Conservation (phyloP, 768 basidiomycete genomes). For the Mrakia frigida region DNA sequence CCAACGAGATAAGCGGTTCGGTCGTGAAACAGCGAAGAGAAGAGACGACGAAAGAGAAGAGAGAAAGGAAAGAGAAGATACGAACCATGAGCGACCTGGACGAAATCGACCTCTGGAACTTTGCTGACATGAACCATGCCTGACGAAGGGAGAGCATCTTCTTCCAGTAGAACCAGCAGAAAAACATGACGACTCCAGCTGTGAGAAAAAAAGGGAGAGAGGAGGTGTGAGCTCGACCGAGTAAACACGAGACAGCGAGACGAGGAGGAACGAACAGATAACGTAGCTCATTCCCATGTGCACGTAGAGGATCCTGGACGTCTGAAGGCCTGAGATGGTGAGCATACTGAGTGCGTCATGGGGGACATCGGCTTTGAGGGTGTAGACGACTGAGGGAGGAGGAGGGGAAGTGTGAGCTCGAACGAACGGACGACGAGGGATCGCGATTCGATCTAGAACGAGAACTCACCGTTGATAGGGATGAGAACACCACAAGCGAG, state of each 20-base stretch:
- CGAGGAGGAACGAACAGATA: slow-evolving; percentile 45
- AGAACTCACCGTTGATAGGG: slow-evolving; percentile 60
- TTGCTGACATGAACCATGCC: slow-evolving; percentile 64
- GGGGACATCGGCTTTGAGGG: slow-evolving; percentile 52
- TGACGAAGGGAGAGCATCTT: slow-evolving; percentile 71
- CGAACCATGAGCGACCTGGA: slow-evolving; percentile 74
- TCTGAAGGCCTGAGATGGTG: slow-evolving; percentile 72
- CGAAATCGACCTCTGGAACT: slow-evolving; percentile 81
- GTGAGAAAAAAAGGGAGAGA: slow-evolving; percentile 35
- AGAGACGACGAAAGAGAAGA: background rate
- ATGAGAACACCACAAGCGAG: slow-evolving; percentile 62
- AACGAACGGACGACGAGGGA: background rate
- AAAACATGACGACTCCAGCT: slow-evolving; percentile 58
- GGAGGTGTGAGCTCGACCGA: slow-evolving; percentile 9
- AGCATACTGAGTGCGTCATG: slow-evolving; percentile 51
- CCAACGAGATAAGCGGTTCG: too few species aligned
- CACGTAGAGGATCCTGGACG: slow-evolving; percentile 59
- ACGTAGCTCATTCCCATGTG: slow-evolving; percentile 79
- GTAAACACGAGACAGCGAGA: background rate
- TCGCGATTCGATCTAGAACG: too few species aligned
- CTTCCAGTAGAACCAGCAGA: slow-evolving; percentile 62
- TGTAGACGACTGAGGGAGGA: slow-evolving; percentile 53
- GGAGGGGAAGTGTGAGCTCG: background rate
- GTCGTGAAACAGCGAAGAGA: too few species aligned
- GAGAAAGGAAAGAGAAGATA: background rate